Base-by-base conservation (phyloP, 208 protist species). In the Leishmania amazonensis region DNA sequence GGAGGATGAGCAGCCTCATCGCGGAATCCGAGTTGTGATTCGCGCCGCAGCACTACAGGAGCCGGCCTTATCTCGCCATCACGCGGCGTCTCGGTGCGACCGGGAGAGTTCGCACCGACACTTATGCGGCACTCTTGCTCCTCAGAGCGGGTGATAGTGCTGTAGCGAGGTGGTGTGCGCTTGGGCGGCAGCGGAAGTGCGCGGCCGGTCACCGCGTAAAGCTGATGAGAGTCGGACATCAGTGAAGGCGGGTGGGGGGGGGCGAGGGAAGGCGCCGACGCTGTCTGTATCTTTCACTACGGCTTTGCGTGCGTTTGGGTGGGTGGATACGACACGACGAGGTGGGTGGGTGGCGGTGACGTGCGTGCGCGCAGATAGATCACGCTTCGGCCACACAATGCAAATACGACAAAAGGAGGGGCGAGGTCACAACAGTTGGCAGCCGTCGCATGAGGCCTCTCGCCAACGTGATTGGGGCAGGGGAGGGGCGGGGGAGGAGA, bases 101-200 rank as follows among this genome's bases (percentile, higher is more conserved):
- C 75, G 17, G 62, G 72, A 0, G 72, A 80, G 62, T 75, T 80
- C 9, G 31, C 76, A 72, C 28, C 71, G 60, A 73, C 54, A 67
- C 72, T 57, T n/a, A 40, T 67, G 75, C 76, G 70, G 49, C 67
- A 70, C n/a, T 76, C 57, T 28, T 87, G 81, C 51, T 88, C 85
- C 54, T 86, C 90, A 21, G 90, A 88, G 42, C 78, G 60, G n/a
- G 90, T 94, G 17, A 94, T 73, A 51, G 79, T 86, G 49, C 90
- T 90, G 72, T 71, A 78, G 54, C 92, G 92, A 7, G 73, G 83
- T 15, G 94, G 92, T 8, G 90, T 82, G 62, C 75, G 86, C 64
- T 78, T 88, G 31, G 92, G 94, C 65, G 91, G 92, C 21, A 84
- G 81, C 53, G 94, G 92, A n/a, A 94, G 88, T 54, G 82, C 65